Percentiles rank a stretch among this genome's conserved stretches.
phyloP scores from a whole-genome alignment of 1,139 yeast species.

The Meyerozyma carpophila region DNA sequence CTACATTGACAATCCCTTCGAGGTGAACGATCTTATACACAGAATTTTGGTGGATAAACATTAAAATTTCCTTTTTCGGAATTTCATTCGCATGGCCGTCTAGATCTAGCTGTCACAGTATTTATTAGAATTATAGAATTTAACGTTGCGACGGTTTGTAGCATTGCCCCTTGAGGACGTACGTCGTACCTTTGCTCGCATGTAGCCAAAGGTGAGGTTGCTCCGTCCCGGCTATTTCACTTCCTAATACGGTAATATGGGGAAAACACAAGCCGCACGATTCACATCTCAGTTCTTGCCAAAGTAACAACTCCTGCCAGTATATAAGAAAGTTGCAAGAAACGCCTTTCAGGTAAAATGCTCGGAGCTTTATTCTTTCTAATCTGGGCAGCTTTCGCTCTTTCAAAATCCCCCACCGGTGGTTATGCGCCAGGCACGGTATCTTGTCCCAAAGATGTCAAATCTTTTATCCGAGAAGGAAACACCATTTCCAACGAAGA shows the following conservation, averaged over 20 bases:
- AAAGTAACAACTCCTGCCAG: no score
- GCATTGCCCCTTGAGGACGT: no score
- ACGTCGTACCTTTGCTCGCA: no score
- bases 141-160: no score
- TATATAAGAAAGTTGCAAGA: no score
- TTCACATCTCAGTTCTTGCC: no score
- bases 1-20: conserved; percentile 45
- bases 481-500: conserved; percentile 25
- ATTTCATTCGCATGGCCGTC: no score
- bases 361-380: neutral
- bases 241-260: neutral
- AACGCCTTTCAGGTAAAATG: neutral
- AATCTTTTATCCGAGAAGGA: conserved; percentile 24
- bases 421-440: conserved; percentile 63
- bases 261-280: no score
- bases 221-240: neutral
- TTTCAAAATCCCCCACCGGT: conserved; percentile 57
- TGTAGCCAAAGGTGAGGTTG: neutral
- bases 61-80: neutral
- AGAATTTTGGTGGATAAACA: conserved; percentile 5
- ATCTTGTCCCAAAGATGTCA: conserved; percentile 42
- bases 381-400: neutral
- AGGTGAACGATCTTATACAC: conserved; percentile 39
- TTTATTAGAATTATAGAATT: neutral
- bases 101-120: neutral